A percentile compares a stretch with the other conserved stretches of the same genome.
Conservation (phyloP, 805 yeast species). For the Nakazawaea molendinolei region DNA sequence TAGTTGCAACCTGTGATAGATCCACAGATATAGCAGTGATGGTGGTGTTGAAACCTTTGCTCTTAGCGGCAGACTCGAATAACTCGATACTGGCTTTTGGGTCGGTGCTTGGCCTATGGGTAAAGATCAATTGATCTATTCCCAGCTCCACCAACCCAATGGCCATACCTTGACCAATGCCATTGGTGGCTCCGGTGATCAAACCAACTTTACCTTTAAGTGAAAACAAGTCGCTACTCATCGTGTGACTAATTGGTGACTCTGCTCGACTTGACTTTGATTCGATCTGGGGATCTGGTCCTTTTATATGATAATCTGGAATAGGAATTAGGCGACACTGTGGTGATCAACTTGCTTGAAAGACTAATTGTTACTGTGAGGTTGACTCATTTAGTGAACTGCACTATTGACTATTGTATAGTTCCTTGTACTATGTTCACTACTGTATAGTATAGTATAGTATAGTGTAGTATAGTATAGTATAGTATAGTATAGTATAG, state of each 20-base stretch:
- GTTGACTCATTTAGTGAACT: not conserved
- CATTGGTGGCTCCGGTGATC: conserved; percentile 53
- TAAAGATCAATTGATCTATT: conserved; percentile 30
- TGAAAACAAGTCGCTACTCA: conserved; percentile 26
- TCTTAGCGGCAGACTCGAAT: conserved; percentile 18
- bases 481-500: too few species aligned
- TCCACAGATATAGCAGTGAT: conserved; percentile 22
- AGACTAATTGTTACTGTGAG: not conserved
- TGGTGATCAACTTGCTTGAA: not conserved
- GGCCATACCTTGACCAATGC: conserved; percentile 50
- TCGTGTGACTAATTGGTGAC: not conserved
- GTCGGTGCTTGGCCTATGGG: conserved; percentile 29
- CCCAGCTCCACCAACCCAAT: conserved; percentile 47
- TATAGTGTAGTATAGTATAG: too few species aligned
- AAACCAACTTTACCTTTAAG: conserved; percentile 34
- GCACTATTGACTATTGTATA: not conserved
- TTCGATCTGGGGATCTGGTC: not conserved
- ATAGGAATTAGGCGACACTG: not conserved
- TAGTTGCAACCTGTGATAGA: conserved; percentile 21
- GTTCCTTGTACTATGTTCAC: too few species aligned
- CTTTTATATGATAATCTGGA: not conserved
- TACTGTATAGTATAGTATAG: too few species aligned
- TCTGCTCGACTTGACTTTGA: not conserved
- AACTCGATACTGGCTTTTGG: conserved; percentile 22
- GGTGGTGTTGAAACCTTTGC: conserved; percentile 22